Evolutionary conservation across 2,329 filamentous ascomycete species (phyloP), one percentile per base, ranked within the genome.

Genomic region (Mariannaea elegans): DNA sequence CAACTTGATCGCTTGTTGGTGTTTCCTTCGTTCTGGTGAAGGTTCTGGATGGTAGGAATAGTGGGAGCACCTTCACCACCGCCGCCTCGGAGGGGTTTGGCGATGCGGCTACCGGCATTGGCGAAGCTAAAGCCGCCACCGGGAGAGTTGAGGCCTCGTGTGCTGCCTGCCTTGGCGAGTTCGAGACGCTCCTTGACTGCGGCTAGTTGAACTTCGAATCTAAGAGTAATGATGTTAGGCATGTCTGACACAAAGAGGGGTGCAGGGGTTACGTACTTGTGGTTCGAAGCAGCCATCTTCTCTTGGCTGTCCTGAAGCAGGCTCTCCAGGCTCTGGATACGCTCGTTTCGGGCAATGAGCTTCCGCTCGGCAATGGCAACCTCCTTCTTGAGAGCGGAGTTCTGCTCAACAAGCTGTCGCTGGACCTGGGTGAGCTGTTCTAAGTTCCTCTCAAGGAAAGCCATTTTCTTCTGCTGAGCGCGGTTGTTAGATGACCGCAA

Each of bases 391-490:
- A 99, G 84, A 64, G 90, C 91, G 69, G 92, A 92, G 80, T 99
- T 99, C 78, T 99, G 95, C 81, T 99, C 95, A 29, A 99, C 95
- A 12, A 99, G 88, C 80, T 99, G 95, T 55, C 95, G 89, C 79
- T 99, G 95, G 53, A 99, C 95, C 73, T 97, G 93, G 3, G 95
- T 99, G 54, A 99, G 85, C 78, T 99, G 95, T 80, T 99, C 95
- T 38, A 99, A 87, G 76, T 99, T 99, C 74, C 95, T 90, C 82
- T 99, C 95, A 49, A 99, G 81, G 85, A 99, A 99, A 14, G 95
- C 96, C 92, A 99, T 98, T 87, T 99, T 99, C 90, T 99, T 99
- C 80, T 99, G 95, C 81, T 99, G 95, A 21, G 95, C 94, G 60
- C 95, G 91, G 83, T 97, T 98, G 83, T 99, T 99, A 67, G 93